Evolutionary conservation across 2,329 filamentous ascomycete species (phyloP).

Genomic region (Apiospora phragmitis): DNA sequence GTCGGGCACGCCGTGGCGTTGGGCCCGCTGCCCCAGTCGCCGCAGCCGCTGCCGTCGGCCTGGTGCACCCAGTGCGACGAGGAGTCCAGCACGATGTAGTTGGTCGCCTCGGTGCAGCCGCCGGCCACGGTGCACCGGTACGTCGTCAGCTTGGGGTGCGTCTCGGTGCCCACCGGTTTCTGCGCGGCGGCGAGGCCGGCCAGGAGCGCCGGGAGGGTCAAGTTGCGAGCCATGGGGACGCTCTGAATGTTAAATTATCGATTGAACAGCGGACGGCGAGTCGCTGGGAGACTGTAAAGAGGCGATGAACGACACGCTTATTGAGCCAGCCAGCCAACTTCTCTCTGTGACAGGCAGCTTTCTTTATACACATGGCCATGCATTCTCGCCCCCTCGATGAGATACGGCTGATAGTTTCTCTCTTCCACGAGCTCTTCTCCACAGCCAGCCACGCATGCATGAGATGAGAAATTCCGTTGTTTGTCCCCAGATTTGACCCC

Average conservation of each 20-base stretch:
- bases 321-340: not conserved
- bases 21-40: constrained; percentile 32
- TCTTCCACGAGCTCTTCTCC: not conserved
- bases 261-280: not conserved
- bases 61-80: constrained; percentile 45
- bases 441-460: not conserved
- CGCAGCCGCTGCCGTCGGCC: constrained; percentile 34
- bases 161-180: constrained; percentile 38
- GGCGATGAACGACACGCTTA: not conserved
- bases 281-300: not conserved
- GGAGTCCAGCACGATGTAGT: constrained; percentile 50
- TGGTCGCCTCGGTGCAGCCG: constrained; percentile 49
- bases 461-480: not conserved
- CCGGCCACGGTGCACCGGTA: constrained; percentile 49
- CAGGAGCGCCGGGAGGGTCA: constrained; percentile 25
- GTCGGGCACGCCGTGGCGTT: constrained; percentile 48
- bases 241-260: no score
- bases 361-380: not conserved
- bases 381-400: not conserved
- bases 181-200: constrained; percentile 32
- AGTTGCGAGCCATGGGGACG: constrained; percentile 25
- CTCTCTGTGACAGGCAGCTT: not conserved
- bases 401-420: not conserved
- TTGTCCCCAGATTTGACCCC: not conserved
- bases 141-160: constrained; percentile 49